Evolutionary conservation across 2,329 filamentous ascomycete genomes (phyloP).

Genomic region (Botrytis pseudocinerea): DNA sequence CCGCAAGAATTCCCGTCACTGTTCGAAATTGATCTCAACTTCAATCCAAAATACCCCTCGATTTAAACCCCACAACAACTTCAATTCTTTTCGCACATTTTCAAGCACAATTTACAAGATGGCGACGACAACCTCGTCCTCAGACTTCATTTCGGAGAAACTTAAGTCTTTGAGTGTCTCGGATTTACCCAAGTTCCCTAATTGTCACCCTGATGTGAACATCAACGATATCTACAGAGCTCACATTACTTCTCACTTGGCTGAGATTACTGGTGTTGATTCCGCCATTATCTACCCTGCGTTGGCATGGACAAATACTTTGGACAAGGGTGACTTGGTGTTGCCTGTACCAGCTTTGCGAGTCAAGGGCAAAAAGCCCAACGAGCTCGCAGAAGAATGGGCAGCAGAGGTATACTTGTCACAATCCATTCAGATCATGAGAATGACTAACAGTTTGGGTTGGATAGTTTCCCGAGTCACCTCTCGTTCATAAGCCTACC

Average conservation of each 20-base stretch:
- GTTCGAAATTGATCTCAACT: constrained; percentile 19
- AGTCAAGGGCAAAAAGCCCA: constrained; percentile 69
- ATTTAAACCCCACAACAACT: constrained; percentile 24
- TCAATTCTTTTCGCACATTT: constrained; percentile 27
- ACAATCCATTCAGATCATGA: not conserved
- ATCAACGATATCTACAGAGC: constrained; percentile 78
- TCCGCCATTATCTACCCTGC: constrained; percentile 70
- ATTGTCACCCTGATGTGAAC: constrained; percentile 68
- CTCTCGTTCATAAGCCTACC: constrained; percentile 69
- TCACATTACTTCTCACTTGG: constrained; percentile 69
- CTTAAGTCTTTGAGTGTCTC: constrained; percentile 37
- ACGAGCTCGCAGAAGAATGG: constrained; percentile 63
- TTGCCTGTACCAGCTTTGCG: constrained; percentile 78
- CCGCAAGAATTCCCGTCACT: not conserved
- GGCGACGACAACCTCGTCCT: constrained; percentile 31
- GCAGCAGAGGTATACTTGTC: constrained; percentile 52
- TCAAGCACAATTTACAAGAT: constrained; percentile 30
- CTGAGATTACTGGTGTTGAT: constrained; percentile 69
- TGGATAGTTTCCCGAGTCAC: constrained; percentile 66
- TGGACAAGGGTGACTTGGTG: constrained; percentile 82
- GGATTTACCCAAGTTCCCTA: constrained; percentile 47
- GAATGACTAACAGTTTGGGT: constrained; percentile 24
- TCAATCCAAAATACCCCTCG: constrained; percentile 20
- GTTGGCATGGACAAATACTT: constrained; percentile 74
- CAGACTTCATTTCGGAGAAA: constrained; percentile 30